phyloP scores from a whole-genome alignment of 2,329 filamentous ascomycete genomes.

The Sphaerulina vaccinii region DNA sequence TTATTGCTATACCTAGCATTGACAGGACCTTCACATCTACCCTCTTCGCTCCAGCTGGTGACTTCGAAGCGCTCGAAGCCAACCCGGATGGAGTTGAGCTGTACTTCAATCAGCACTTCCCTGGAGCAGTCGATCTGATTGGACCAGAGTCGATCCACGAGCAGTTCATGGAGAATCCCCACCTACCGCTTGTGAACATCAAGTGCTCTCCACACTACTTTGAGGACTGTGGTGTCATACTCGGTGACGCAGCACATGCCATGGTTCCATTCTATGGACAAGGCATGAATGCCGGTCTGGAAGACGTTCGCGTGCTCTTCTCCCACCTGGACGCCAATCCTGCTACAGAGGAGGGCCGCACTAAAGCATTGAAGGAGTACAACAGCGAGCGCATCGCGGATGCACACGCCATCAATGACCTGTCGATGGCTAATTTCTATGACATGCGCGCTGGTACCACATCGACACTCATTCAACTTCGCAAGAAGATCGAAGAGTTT shows the following conservation, averaged over 20 bases:
- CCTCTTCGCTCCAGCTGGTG: constrained; percentile 74
- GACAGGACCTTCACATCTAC: constrained; percentile 95
- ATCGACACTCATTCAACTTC: constrained; percentile 70
- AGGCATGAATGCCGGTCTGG: constrained; percentile 94
- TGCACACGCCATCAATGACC: constrained; percentile 84
- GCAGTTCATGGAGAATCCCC: constrained; percentile 79
- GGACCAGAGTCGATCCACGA: constrained; percentile 63
- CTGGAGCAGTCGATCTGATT: constrained; percentile 73
- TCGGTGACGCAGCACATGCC: constrained; percentile 93
- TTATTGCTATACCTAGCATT: constrained; percentile 88
- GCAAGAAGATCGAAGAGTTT: constrained; percentile 84
- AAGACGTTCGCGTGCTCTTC: constrained; percentile 89
- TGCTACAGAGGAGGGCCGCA: constrained; percentile 39
- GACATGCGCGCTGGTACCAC: constrained; percentile 91
- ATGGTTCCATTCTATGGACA: constrained; percentile 99
- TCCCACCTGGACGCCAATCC: constrained; percentile 71
- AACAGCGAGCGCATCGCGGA: constrained; percentile 71
- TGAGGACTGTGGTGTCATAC: constrained; percentile 71
- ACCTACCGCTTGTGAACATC: constrained; percentile 88
- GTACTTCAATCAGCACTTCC: constrained; percentile 84
- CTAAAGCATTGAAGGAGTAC: constrained; percentile 67
- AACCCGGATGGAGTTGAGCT: constrained; percentile 59
- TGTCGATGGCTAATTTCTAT: constrained; percentile 85
- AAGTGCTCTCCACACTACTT: constrained; percentile 90
- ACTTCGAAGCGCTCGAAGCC: constrained; percentile 67